These are phyloP conservation scores for Lomentospora prolificans DNA, from an alignment of 2,329 filamentous ascomycete species.

Conservation along the genomic window DNA sequence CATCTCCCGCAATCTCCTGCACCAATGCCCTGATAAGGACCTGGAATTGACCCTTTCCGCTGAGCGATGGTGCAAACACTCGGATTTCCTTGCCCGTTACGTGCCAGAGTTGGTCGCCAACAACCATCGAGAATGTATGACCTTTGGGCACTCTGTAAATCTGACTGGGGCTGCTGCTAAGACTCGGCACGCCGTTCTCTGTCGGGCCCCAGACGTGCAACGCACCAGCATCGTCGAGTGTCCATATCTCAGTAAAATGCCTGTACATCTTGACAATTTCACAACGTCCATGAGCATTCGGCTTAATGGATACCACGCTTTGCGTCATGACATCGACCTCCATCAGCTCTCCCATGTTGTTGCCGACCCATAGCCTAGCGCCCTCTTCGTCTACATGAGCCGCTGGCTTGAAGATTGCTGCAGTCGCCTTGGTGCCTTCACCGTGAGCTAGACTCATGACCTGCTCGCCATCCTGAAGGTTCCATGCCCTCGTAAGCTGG, in stretches of 20 bases:
- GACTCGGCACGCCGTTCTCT: constrained; percentile 57
- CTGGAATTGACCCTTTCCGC: constrained; percentile 62
- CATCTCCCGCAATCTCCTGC: constrained; percentile 68
- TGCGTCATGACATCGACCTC: constrained; percentile 77
- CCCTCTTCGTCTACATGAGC: constrained; percentile 71
- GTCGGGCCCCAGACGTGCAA: constrained; percentile 82
- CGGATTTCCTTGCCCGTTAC: constrained; percentile 80
- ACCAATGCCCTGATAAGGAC: constrained; percentile 61
- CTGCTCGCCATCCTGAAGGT: constrained; percentile 68
- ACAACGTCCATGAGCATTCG: constrained; percentile 63
- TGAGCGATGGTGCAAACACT: constrained; percentile 65
- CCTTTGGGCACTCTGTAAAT: constrained; percentile 70
- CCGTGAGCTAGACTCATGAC: constrained; percentile 74
- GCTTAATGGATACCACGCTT: constrained; percentile 57
- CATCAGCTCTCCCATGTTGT: constrained; percentile 75
- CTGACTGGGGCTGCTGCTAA: constrained; percentile 61
- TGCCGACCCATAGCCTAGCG: constrained; percentile 78
- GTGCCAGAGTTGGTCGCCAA: constrained; percentile 80
- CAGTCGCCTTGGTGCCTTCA: constrained; percentile 73
- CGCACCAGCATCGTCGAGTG: constrained; percentile 79
- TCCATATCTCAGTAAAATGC: constrained; percentile 86
- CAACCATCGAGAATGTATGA: constrained; percentile 80
- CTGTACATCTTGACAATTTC: constrained; percentile 80
- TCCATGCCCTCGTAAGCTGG: constrained; percentile 82
- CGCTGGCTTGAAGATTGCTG: constrained; percentile 78